Evolutionary conservation across 225 moss, liverwort and hornwort species (phyloP), one percentile per base, ranked within the genome.

Genomic region (Sphagnum contortum): DNA sequence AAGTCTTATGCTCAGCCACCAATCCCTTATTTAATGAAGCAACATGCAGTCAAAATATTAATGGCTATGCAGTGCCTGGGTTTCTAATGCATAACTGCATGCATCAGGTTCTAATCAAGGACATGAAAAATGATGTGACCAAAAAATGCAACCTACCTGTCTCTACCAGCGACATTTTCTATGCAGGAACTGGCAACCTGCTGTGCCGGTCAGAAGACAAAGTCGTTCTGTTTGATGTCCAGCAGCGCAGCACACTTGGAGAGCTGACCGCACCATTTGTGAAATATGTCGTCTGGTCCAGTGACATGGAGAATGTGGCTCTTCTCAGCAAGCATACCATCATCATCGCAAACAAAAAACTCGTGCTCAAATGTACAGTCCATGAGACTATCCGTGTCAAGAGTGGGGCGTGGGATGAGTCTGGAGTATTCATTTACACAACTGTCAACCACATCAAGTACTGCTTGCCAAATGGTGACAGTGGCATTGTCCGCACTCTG

Each of bases 381-480:
- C 96, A 98, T 62, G 96, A 98, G 66, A 93, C 96, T 13, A 98
- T 98, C 73, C 83, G 96, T 47, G 90, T 98, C 62, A 98, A 98
- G 70, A 98, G 96, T 66, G 96, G 96, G 67, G 92, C 96, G 44
- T 98, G 96, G 96, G 96, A 98, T 73, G 96, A 92, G 47, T 92
- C 92, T 50, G 96, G 96, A 58, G 89, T 98, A 8, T 98, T 98
- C 60, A 83, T 98, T 4, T 98, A 93, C 65, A 92, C 96, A 48
- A 98, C 96, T 45, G 77, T 98, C 61, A 98, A 98, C 69, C 96
- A 98, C 64, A 98, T 98, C 74, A 98, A 98, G 81, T 98, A 98
- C 57, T 98, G 92, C 61, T 75, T 98, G 72, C 96, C 96, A 3
- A 98, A 98, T 65, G 96, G 96, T 64, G 96, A 98, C 65, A 92